These are phyloP conservation scores for Globisporangium nodosum DNA, from an alignment of 352 stramenopile genomes.

Conservation along the genomic window DNA sequence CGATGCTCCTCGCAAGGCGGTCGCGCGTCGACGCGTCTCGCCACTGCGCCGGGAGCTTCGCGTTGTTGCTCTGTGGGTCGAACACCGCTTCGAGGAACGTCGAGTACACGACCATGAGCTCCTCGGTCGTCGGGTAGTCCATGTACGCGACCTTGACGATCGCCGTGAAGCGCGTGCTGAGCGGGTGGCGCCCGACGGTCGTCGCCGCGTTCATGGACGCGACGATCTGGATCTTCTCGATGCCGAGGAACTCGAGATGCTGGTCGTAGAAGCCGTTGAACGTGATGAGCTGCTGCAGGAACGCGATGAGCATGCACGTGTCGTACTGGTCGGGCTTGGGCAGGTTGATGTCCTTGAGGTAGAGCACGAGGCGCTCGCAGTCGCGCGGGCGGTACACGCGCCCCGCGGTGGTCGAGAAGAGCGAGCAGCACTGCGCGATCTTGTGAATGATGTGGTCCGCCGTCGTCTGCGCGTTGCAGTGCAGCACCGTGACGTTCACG, in stretches of 20 bases:
- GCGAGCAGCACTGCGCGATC: constrained; percentile 89
- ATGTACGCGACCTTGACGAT: constrained; percentile 91
- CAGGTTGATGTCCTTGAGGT: constrained; percentile 96
- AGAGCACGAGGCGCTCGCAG: constrained; percentile 90
- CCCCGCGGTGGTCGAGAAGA: constrained; percentile 89
- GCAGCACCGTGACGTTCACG: constrained; percentile 78
- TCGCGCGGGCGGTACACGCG: constrained; percentile 92
- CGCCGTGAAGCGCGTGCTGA: constrained; percentile 92
- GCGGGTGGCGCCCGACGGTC: constrained; percentile 87
- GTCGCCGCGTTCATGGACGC: constrained; percentile 93
- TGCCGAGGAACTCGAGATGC: constrained; percentile 90
- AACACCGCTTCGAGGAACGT: constrained; percentile 84
- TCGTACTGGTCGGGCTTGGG: constrained; percentile 94
- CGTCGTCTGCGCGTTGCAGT: constrained; percentile 94
- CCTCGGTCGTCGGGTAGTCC: constrained; percentile 89
- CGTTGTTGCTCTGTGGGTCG: constrained; percentile 26
- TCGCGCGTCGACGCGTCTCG: constrained; percentile 54
- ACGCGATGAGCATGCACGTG: constrained; percentile 95
- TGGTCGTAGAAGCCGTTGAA: constrained; percentile 96
- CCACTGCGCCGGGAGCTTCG: constrained; percentile 40
- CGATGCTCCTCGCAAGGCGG: constrained; percentile 83
- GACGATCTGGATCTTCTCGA: constrained; percentile 94
- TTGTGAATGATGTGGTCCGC: constrained; percentile 94
- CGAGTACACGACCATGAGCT: constrained; percentile 89
- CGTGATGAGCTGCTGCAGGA: constrained; percentile 94